phyloP scores from a whole-genome alignment of 1,284 basidiomycete genomes.

The Marasmius fiardii region DNA sequence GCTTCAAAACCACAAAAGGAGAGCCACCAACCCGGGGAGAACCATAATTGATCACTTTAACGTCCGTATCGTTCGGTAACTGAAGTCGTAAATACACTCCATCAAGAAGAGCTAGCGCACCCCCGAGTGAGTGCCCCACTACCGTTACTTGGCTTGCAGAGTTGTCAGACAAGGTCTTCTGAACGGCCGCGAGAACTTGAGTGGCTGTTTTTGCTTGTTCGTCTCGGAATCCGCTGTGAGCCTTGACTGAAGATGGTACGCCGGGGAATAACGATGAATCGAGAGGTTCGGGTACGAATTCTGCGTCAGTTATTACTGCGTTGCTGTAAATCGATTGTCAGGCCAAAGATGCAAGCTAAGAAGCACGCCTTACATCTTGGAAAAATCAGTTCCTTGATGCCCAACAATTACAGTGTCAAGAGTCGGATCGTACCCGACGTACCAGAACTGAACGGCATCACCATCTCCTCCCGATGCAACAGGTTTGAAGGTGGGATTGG shows the following conservation, averaged over 20 bases:
- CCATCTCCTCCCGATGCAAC: constrained; percentile 63
- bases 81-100: constrained; percentile 33
- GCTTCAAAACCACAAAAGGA: no score
- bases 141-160: constrained; percentile 35
- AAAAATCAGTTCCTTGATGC: constrained; percentile 44
- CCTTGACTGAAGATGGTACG: constrained; percentile 39
- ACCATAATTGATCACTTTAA: constrained; percentile 29
- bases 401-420: constrained; percentile 42
- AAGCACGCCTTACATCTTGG: constrained; percentile 35
- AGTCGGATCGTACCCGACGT: constrained; percentile 31
- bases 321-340: no score
- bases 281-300: constrained; percentile 35
- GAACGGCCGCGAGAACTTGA: constrained; percentile 39
- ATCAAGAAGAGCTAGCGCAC: constrained; percentile 37
- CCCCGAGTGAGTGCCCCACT: constrained; percentile 48
- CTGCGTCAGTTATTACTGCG: constrained; percentile 28
- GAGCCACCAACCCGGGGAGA: constrained; percentile 37
- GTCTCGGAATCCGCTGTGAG: constrained; percentile 49
- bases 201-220: constrained; percentile 47
- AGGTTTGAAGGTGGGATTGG: constrained; percentile 50
- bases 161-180: constrained; percentile 33
- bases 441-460: constrained; percentile 41
- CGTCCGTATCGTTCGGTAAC: constrained; percentile 27
- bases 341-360: no score
- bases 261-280: constrained; percentile 57